These are phyloP conservation scores for Pholiota microspora DNA, from an alignment of 768 basidiomycete species.

Conservation along the genomic window DNA sequence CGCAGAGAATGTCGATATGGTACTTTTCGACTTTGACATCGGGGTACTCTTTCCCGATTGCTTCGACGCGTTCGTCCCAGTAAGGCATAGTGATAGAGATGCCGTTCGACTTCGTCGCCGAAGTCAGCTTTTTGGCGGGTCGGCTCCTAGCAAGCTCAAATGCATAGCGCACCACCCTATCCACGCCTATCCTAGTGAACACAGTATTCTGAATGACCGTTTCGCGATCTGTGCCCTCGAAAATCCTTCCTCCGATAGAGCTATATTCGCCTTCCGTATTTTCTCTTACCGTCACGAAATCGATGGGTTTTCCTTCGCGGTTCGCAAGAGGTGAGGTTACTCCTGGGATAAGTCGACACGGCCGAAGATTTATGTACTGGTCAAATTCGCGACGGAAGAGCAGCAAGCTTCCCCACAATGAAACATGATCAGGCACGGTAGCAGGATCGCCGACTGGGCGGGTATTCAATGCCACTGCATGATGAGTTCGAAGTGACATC, in stretches of 20 bases:
- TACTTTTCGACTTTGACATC: slow-evolving; percentile 47
- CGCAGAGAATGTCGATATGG: slow-evolving; percentile 52
- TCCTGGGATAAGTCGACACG: slow-evolving; percentile 46
- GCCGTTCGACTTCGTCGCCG: slow-evolving; percentile 53
- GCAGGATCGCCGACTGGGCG: slow-evolving; percentile 42
- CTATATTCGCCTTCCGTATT: slow-evolving; percentile 59
- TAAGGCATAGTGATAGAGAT: slow-evolving; percentile 48
- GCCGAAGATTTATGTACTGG: slow-evolving; percentile 50
- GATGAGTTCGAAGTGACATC: not conserved
- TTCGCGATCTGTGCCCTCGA: slow-evolving; percentile 37
- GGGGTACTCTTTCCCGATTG: slow-evolving; percentile 49
- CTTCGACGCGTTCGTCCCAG: slow-evolving; percentile 46
- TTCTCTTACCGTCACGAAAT: slow-evolving; percentile 55
- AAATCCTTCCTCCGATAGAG: slow-evolving; percentile 44
- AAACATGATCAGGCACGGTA: slow-evolving; percentile 54
- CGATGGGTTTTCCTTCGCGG: slow-evolving; percentile 37
- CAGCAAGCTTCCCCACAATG: slow-evolving; percentile 50
- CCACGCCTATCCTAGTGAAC: slow-evolving; percentile 49
- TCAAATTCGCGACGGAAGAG: slow-evolving; percentile 52
- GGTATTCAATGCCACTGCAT: not conserved
- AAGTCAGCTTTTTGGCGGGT: slow-evolving; percentile 48
- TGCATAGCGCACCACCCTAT: slow-evolving; percentile 49
- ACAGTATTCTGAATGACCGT: slow-evolving; percentile 43
- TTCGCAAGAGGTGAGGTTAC: slow-evolving; percentile 46
- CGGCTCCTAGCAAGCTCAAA: slow-evolving; percentile 50